phyloP scores from a whole-genome alignment of 306 rosid genomes.

The Malus orientalis region DNA sequence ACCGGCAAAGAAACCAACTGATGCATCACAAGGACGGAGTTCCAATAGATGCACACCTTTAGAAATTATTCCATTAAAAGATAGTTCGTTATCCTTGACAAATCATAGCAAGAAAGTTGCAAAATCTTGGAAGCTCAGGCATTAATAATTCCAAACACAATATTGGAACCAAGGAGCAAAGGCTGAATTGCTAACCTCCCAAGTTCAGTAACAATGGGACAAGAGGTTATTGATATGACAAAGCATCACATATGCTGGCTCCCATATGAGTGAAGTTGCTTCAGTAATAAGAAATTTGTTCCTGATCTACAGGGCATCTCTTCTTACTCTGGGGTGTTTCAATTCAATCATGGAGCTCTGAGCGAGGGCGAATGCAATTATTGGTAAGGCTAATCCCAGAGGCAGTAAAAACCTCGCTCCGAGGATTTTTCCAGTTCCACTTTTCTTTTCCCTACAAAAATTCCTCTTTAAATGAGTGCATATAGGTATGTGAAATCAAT shows the following conservation, averaged over 20 bases:
- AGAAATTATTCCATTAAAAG: background rate
- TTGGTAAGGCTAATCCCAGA: constrained; percentile 1
- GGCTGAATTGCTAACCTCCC: background rate
- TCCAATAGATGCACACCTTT: background rate
- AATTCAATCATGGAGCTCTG: background rate
- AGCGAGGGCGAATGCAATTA: background rate
- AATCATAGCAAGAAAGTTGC: background rate
- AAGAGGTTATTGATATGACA: background rate
- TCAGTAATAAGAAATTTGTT: background rate
- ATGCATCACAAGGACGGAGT: background rate
- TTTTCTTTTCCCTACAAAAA: background rate
- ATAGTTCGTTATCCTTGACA: background rate
- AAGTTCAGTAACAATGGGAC: background rate
- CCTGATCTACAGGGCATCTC: background rate
- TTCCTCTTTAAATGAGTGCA: background rate
- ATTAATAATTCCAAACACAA: background rate
- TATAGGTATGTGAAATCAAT: background rate
- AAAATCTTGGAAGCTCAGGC: background rate
- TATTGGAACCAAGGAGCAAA: background rate
- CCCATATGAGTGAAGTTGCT: background rate
- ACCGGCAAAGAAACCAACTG: background rate
- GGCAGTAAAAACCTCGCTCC: background rate
- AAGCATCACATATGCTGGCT: background rate
- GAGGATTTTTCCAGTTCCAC: background rate
- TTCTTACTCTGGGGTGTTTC: background rate